These are phyloP conservation scores for Scheffersomyces lignicola DNA, from an alignment of 1,139 yeast genomes.

Conservation along the genomic window DNA sequence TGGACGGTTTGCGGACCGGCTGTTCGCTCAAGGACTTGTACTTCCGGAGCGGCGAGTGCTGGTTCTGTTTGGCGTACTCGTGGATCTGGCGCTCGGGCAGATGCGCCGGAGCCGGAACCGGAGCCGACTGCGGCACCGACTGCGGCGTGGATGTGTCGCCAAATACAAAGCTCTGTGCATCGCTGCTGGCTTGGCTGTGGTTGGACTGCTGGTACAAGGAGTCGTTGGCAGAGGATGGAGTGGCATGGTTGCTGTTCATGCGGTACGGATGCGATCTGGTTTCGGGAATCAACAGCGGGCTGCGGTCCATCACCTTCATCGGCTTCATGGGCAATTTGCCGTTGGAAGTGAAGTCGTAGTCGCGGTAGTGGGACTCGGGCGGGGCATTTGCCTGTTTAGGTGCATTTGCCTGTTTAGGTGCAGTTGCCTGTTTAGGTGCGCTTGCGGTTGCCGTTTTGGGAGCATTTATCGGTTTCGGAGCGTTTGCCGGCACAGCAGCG, in stretches of 20 bases:
- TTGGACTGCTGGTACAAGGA: conserved; percentile 1
- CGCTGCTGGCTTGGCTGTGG: conserved; percentile 14
- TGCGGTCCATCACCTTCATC: conserved; percentile 33
- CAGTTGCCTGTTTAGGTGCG: conserved; percentile 5
- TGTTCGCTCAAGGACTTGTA: conserved; percentile 15
- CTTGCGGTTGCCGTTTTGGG: conserved; percentile 9
- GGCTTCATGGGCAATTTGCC: conserved; percentile 46
- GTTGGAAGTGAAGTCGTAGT: conserved; percentile 44
- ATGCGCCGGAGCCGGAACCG: background rate
- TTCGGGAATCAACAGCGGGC: conserved; percentile 2
- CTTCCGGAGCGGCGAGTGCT: conserved; percentile 20
- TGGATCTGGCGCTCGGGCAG: conserved; percentile 2
- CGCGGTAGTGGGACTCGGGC: conserved; percentile 35
- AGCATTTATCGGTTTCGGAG: conserved; percentile 3
- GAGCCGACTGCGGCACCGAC: conserved; percentile 9
- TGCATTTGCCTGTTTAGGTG: conserved; percentile 7
- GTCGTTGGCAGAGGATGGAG: background rate
- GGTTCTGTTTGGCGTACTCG: conserved; percentile 12
- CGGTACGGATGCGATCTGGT: conserved; percentile 5
- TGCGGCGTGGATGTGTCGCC: conserved; percentile 21
- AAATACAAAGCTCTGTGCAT: conserved; percentile 37
- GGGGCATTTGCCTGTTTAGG: conserved; percentile 21
- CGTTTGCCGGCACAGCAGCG: background rate
- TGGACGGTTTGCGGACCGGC: background rate
- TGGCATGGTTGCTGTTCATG: conserved; percentile 2